Base-by-base conservation (phyloP, 2,329 filamentous ascomycete genomes). In the Huntiella bhutanensis region DNA sequence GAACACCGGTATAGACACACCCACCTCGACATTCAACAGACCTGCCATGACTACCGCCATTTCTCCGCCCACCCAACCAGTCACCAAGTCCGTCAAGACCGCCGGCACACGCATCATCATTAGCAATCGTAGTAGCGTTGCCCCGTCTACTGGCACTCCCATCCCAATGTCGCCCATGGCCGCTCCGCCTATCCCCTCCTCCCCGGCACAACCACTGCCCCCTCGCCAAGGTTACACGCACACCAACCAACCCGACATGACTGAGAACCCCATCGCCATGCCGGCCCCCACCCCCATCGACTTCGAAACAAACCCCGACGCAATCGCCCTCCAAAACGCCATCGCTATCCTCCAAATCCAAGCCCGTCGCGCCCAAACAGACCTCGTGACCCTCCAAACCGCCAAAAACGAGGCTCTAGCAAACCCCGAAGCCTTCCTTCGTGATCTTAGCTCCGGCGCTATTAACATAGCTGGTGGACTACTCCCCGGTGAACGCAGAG, bases 261-360 rank as follows among this genome's bases (percentile, higher is more conserved):
- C 52, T 35, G 41, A 51, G 16, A 54, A 56, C 33, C 59, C 59
- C 34, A 62, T 69, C 33, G 56, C 62, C 1, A 65, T 70, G 1
- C 70, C 70, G 3, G 63, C 64, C 2, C 67, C 69, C 0, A 61
- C 65, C 35, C 66, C 73, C 39, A 65, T 80, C 49, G 66, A 71
- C 54, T 75, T 78, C 51, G 67, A 72, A 52, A 61, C 64, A 47
- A 93, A 93, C 57, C 78, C 84, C 5, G 88, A 96, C 65, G 85
- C 81, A 17, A 80, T 95, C 50, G 88, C 88, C 4, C 70, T 95
- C 50, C 78, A 80, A 53, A 83, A 82, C 19, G 83, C 87, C 40
- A 85, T 95, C 50, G 80, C 83, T 6, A 77, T 94, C 44, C 68
- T 96, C 41, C 85, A 93, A 63, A 70, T 93, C 53, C 88, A 96